Percentiles rank a stretch among this genome's conserved stretches.
Evolutionary conservation across 345 rosid species (phyloP).

Genomic region (Populus simonii): DNA sequence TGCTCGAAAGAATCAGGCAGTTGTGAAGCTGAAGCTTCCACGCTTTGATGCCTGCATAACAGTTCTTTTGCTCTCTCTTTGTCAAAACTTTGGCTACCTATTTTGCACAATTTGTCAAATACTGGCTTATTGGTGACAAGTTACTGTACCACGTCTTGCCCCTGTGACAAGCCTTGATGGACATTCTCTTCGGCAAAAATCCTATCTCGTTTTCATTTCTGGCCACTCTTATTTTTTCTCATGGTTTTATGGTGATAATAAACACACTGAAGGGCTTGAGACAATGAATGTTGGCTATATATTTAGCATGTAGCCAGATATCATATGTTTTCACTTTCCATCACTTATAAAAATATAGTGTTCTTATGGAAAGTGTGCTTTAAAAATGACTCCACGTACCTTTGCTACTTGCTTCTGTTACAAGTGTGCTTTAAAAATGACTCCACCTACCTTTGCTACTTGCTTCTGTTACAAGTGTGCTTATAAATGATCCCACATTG

Average conservation of each 20-base stretch:
- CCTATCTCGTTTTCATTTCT: background rate
- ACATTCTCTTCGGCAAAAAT: background rate
- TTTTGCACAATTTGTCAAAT: background rate
- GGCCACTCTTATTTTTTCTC: background rate
- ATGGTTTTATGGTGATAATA: background rate
- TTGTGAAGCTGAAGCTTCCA: constrained; percentile 1
- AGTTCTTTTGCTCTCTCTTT: background rate
- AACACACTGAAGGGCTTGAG: background rate
- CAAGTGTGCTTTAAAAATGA: background rate
- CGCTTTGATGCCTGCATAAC: background rate
- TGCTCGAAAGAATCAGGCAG: background rate
- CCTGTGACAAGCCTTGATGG: background rate
- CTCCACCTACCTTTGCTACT: background rate
- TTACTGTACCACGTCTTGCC: background rate
- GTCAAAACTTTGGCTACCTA: background rate
- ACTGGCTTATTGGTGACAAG: background rate
- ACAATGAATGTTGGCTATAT: background rate
- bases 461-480: background rate
- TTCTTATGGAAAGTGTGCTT: background rate
- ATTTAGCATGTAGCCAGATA: background rate
- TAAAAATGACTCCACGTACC: background rate
- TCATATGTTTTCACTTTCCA: background rate
- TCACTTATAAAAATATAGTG: background rate
- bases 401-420: background rate
- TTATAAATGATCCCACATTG: background rate